Base-by-base conservation (phyloP, 495 filamentous ascomycete species). In the Penicillium flavigenum region DNA sequence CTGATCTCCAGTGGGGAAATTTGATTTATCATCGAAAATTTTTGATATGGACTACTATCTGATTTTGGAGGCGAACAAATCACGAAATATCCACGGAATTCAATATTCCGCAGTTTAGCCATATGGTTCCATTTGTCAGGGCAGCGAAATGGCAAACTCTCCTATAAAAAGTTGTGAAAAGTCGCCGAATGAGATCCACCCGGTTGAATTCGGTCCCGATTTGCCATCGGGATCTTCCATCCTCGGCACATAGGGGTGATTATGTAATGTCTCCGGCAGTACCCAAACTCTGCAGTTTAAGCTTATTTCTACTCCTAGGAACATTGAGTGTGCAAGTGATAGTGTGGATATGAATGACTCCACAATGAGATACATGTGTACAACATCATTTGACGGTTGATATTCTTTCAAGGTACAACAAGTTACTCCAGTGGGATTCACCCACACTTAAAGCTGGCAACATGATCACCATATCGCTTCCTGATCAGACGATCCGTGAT, bases 21-120 rank as follows among this genome's bases (percentile, higher is more conserved):
- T 36, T 55, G 53, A 55, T 55, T 55, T 47, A 55, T 55, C 53
- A 55, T 55, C 53, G 34, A 32, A 26, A 47, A 27, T 2, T 32
- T 55, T 55, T 24, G 24, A 31, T 19, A 27, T 10, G 10, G 4
- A 16, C 27, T 34, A 11, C 43, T 4, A 26, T 27, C 14, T 16
- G 31, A 36, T 38, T 47, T 16, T 31, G 19, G 34, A 24, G 26
- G 22, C 14, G 2, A 9, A n/a, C 1, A 20, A 44, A 32, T 50
- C 26, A 5, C 10, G 42, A 41, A 32, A 31, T 4, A 29, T 31
- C 22, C 32, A 19, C 3, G 53, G 32, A 12, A 47, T 26, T 41
- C 7, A 7, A 55, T 8, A 10, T 29, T 16, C 22, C 14, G 14
- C 22, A 26, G 24, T 17, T 26, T 20, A 11, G 5, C 27, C 27